These are phyloP conservation scores for Clonostachys sp. DNA, from an alignment of 2,329 filamentous ascomycete species.

Conservation along the genomic window DNA sequence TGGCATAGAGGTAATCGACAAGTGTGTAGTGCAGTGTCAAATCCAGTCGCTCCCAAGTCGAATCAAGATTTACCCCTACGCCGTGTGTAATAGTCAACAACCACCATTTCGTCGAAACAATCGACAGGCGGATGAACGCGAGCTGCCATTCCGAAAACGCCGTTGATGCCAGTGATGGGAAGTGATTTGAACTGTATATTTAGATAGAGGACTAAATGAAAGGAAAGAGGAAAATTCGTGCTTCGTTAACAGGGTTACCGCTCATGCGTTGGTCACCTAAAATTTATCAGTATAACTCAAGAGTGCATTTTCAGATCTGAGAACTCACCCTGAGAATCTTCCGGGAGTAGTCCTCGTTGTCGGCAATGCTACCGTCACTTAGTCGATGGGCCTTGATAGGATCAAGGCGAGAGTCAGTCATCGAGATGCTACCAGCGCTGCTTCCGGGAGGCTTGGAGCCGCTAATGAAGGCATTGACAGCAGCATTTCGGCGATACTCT, in stretches of 20 bases:
- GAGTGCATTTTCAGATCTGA: not conserved
- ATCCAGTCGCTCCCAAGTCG: constrained; percentile 7
- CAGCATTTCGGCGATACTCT: constrained; percentile 77
- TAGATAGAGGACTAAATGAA: constrained; percentile 6
- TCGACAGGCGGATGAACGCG: constrained; percentile 27
- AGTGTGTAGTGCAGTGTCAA: constrained; percentile 10
- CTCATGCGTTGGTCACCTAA: constrained; percentile 57
- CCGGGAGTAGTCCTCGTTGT: constrained; percentile 95
- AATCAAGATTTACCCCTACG: constrained; percentile 26
- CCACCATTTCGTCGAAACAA: constrained; percentile 23
- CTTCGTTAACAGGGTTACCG: constrained; percentile 23
- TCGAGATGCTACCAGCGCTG: constrained; percentile 58
- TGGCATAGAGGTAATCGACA: constrained; percentile 24
- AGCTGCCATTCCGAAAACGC: constrained; percentile 34
- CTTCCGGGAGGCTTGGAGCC: constrained; percentile 57
- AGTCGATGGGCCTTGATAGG: constrained; percentile 80
- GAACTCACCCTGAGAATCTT: constrained; percentile 83
- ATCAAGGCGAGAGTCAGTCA: constrained; percentile 81
- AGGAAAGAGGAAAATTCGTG: constrained; percentile 19
- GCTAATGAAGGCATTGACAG: constrained; percentile 72
- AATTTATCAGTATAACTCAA: not conserved
- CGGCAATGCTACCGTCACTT: constrained; percentile 93
- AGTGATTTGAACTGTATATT: constrained; percentile 4
- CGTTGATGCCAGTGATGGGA: constrained; percentile 29
- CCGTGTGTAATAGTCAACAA: constrained; percentile 26